Conservation (phyloP, 331 rosid species). For the Quercus tomentella region DNA sequence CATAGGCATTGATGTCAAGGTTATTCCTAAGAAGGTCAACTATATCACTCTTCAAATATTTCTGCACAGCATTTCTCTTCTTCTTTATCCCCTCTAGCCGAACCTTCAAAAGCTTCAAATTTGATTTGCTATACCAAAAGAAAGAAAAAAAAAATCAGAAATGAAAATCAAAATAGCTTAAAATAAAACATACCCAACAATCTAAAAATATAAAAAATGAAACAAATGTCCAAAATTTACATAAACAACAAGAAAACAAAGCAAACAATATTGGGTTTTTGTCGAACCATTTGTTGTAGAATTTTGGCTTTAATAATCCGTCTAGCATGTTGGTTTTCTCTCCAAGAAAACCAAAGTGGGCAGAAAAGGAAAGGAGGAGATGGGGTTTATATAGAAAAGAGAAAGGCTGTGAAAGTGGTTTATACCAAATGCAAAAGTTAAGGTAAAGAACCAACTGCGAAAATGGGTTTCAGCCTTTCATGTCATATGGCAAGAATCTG, state of each 20-base stretch:
- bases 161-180: background rate
- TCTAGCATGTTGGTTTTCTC: constrained; percentile 50
- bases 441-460: constrained; percentile 23
- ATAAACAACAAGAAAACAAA: background rate
- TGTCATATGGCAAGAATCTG: constrained; percentile 46
- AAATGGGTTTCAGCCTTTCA: constrained; percentile 19
- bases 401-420: constrained; percentile 2
- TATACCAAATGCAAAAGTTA: background rate
- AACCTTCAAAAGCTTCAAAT: constrained; percentile 36
- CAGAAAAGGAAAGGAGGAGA: background rate
- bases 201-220: background rate
- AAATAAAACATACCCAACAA: background rate
- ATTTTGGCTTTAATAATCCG: constrained; percentile 48
- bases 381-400: background rate
- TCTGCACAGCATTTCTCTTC: constrained; percentile 63
- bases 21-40: constrained; percentile 57
- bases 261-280: background rate
- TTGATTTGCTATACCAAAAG: constrained; percentile 50
- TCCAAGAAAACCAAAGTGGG: background rate
- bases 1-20: constrained; percentile 66
- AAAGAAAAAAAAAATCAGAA: background rate
- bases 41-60: constrained; percentile 68
- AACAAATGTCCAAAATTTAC: background rate
- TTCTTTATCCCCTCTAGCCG: constrained; percentile 53
- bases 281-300: constrained; percentile 54